Evolutionary conservation across 345 rosid genomes (phyloP), one percentile per base, ranked within the genome.

Genomic region (Jatropha curcas): DNA sequence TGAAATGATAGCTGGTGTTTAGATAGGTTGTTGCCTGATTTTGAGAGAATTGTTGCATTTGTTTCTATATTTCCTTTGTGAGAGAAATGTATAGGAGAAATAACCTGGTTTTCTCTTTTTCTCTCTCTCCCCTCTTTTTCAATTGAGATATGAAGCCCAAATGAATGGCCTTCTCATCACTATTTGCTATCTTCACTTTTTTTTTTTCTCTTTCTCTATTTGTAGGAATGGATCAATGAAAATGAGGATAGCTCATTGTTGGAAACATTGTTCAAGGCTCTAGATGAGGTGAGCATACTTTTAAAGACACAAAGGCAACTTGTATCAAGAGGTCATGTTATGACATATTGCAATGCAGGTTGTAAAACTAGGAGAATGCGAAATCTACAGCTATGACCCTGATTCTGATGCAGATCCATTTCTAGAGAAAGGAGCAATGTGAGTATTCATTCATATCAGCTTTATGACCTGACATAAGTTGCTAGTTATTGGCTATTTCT

Each of bases 341-440:
- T 79, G 65, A 80, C 51, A 34, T 61, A 28, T 71, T 58, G 61
- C 62, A 34, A 14, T 82, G 80, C 93, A 94, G 98, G 98, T 92
- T 56, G 98, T 94, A 56, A 90, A 84, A 76, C 83, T 92, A 65
- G 77, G 88, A 0, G 98, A 94, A 59, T 92, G 98, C 2, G 98
- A 94, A 79, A 89, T 92, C 60, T 94, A 94, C 79, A 93, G 93
- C 70, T 94, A 90, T 71, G 82, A 82, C 67, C 94, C 97, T 28
- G 87, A 89, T 75, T 89, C 89, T 39, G 90, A 92, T 82, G 93
- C 94, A 25, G 92, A 90, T 68, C 97, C 96, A 7, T 87, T 90
- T 72, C 84, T 86, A 33, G 98, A 94, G 84, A 86, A 85, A 77
- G 95, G 97, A 70, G 87, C 91, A 72, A 86, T 94, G 98, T 92